phyloP scores from a whole-genome alignment of 768 basidiomycete genomes.

The Hortiboletus flavorubellus region DNA sequence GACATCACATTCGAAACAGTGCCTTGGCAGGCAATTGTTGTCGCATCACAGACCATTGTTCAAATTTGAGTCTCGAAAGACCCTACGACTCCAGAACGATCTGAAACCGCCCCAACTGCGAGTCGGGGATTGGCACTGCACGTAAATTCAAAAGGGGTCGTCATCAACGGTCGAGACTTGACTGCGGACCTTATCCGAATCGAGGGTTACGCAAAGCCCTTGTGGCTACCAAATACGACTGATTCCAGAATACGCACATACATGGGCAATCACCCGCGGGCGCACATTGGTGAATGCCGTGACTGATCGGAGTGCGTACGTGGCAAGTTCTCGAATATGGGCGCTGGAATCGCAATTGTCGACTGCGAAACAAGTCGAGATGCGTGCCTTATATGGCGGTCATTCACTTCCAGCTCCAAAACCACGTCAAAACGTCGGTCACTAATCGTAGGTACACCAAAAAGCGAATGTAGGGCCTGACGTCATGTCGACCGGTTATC shows the following conservation, averaged over 20 bases:
- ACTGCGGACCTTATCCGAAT: conserved; percentile 11
- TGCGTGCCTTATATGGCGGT: neutral
- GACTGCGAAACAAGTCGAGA: neutral
- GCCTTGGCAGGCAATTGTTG: neutral
- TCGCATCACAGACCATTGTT: neutral
- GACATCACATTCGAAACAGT: neutral
- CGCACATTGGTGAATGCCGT: neutral
- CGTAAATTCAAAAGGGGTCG: neutral
- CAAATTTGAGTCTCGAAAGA: neutral
- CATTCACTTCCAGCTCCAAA: neutral
- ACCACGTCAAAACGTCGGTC: neutral
- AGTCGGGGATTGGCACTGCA: neutral
- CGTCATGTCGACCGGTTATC: neutral
- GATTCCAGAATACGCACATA: neutral
- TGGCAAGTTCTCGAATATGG: neutral
- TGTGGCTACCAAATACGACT: neutral
- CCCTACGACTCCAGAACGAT: neutral
- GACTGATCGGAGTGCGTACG: neutral
- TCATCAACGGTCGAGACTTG: conserved; percentile 10
- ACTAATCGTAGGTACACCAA: neutral
- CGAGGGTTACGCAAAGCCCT: conserved; percentile 6
- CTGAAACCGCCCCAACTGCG: neutral
- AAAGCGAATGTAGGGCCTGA: neutral
- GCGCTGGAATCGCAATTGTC: neutral
- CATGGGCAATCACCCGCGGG: neutral